phyloP scores from a whole-genome alignment of 208 protist species.

The Leishmania amazonensis region DNA sequence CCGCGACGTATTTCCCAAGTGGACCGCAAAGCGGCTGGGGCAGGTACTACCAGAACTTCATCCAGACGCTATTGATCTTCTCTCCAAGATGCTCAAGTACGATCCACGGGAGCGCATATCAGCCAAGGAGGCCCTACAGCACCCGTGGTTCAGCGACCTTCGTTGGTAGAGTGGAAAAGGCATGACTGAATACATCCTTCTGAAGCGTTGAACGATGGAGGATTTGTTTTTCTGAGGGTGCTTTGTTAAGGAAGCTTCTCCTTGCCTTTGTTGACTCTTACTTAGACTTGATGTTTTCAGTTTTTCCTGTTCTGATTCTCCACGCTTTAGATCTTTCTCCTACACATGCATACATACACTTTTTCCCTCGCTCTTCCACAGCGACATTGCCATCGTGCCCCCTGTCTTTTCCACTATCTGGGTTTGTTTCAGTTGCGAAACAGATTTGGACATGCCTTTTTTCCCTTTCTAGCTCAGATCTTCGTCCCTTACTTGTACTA shows the following conservation, averaged over 20 bases:
- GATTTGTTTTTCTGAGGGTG: not conserved
- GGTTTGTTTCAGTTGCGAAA: constrained; percentile 4
- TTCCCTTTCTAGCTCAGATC: constrained; percentile 9
- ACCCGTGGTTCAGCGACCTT: constrained; percentile 91
- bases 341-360: constrained; percentile 1
- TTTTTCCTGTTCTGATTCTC: not conserved
- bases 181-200: not conserved
- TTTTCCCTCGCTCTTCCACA: constrained; percentile 6
- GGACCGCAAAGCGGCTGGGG: constrained; percentile 69
- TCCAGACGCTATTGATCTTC: constrained; percentile 80
- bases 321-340: constrained; percentile 7
- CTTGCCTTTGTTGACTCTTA: constrained; percentile 15
- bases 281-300: constrained; percentile 7
- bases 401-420: constrained; percentile 8
- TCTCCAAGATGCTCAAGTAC: constrained; percentile 91
- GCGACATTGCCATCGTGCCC: not conserved
- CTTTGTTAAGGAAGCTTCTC: not conserved
- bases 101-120: constrained; percentile 89
- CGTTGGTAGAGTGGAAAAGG: constrained; percentile 34
- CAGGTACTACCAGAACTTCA: constrained; percentile 80
- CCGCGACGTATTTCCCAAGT: constrained; percentile 95
- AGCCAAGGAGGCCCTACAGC: constrained; percentile 89
- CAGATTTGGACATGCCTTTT: not conserved
- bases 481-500: not conserved
- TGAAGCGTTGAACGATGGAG: not conserved